phyloP scores from a whole-genome alignment of 257 asterid species.

The Echium plantagineum region DNA sequence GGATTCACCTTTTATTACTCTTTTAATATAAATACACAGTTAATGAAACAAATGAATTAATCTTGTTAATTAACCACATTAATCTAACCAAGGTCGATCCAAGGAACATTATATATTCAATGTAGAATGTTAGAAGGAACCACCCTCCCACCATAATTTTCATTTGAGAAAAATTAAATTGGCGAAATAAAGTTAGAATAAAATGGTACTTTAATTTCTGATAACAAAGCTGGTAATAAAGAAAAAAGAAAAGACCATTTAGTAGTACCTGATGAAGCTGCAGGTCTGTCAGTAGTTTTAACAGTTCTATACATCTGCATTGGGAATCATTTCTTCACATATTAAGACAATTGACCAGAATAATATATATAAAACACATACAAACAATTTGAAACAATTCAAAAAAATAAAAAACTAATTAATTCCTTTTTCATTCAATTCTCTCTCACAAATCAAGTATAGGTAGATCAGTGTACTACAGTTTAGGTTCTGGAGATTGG shows the following conservation, averaged over 20 bases:
- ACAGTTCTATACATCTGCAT: conserved; percentile 97
- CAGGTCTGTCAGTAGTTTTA: conserved; percentile 90
- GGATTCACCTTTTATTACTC: no score
- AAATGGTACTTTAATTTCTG: background rate
- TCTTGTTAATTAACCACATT: no score
- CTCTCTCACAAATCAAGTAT: conserved; percentile 1
- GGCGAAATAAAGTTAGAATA: background rate
- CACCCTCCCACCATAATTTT: no score
- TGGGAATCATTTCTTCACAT: conserved; percentile 13
- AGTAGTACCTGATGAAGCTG: conserved; percentile 84
- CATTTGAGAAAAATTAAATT: background rate
- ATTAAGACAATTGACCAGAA: conserved; percentile 12
- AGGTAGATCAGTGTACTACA: conserved; percentile 12
- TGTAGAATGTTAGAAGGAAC: no score
- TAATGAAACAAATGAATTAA: no score
- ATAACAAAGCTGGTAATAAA: conserved; percentile 11
- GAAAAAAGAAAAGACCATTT: conserved; percentile 12
- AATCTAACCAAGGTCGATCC: no score
- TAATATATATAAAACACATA: background rate
- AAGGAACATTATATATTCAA: no score
- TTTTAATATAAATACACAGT: no score
- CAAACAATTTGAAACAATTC: background rate
- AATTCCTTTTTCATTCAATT: conserved; percentile 5
- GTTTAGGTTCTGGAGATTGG: conserved; percentile 17
- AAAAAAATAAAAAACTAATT: background rate